These are phyloP conservation scores for Chytriomyces confervae DNA, from an alignment of 192 early-diverging fungal species.

Conservation along the genomic window DNA sequence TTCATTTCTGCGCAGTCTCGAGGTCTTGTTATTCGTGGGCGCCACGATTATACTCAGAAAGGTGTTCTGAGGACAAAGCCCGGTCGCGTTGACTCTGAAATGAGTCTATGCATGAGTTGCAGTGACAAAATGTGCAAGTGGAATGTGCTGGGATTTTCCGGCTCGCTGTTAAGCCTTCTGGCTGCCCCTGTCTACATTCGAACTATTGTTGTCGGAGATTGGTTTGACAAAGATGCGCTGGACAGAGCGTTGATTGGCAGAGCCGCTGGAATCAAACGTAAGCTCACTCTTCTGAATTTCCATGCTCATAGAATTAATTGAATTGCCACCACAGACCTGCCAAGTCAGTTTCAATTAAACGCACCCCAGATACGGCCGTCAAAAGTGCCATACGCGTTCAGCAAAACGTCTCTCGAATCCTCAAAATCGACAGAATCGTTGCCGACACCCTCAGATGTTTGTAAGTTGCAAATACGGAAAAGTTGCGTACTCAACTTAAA, in stretches of 20 bases:
- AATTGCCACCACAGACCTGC: too few relatives aligned
- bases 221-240: conserved; percentile 66
- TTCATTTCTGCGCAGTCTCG: background rate
- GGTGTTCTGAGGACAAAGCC: conserved; percentile 81
- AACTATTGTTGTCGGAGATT: conserved; percentile 70
- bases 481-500: background rate
- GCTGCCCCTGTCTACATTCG: conserved; percentile 69
- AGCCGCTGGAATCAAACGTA: conserved; percentile 45
- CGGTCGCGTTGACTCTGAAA: conserved; percentile 71
- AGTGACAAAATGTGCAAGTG: conserved; percentile 93
- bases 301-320: too few relatives aligned
- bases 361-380: too few relatives aligned
- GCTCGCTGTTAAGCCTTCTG: conserved; percentile 68
- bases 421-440: background rate
- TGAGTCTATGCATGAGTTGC: conserved; percentile 73
- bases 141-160: conserved; percentile 81
- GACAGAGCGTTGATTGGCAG: conserved; percentile 71
- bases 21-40: conserved; percentile 57
- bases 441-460: conserved; percentile 5
- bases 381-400: background rate
- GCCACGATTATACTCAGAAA: conserved; percentile 59
- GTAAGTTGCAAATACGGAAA: background rate
- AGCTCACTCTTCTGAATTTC: background rate
- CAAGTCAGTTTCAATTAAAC: too few relatives aligned
- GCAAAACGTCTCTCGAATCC: background rate